A percentile compares a stretch with the other conserved stretches of the same genome.
These are phyloP conservation scores for Willaertia magna DNA, from an alignment of 208 protist species.

Conservation along the genomic window DNA sequence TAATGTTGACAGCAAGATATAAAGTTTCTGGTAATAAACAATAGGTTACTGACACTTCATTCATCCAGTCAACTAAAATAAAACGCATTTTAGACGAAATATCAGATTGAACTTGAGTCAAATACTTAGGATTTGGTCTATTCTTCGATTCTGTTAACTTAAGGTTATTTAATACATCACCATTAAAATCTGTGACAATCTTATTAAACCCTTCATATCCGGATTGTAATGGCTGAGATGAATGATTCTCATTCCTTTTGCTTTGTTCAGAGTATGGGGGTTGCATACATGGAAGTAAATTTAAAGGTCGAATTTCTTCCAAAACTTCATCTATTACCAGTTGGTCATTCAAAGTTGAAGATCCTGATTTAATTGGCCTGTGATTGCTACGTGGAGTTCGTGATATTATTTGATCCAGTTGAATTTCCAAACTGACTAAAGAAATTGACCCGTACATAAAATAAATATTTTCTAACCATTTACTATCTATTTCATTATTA, in stretches of 20 bases:
- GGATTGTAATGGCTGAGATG: background rate
- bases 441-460: no score
- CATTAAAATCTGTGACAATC: background rate
- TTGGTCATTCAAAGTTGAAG: no score
- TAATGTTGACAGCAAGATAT: conserved; percentile 84
- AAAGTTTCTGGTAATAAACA: conserved; percentile 84
- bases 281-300: background rate
- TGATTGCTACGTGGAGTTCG: no score
- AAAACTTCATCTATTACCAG: no score
- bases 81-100: conserved; percentile 82
- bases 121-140: conserved; percentile 33
- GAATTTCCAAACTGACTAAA: no score
- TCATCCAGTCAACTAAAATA: conserved; percentile 92
- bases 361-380: no score
- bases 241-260: no score
- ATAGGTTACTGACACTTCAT: conserved; percentile 83
- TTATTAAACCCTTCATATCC: background rate
- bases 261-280: background rate
- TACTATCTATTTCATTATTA: no score
- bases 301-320: no score
- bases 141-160: background rate
- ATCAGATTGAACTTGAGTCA: conserved; percentile 51
- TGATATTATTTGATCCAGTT: no score
- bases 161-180: background rate
- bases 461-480: no score